Evolutionary conservation across 345 rosid species (phyloP).

Genomic region (Toxicodendron radicans): DNA sequence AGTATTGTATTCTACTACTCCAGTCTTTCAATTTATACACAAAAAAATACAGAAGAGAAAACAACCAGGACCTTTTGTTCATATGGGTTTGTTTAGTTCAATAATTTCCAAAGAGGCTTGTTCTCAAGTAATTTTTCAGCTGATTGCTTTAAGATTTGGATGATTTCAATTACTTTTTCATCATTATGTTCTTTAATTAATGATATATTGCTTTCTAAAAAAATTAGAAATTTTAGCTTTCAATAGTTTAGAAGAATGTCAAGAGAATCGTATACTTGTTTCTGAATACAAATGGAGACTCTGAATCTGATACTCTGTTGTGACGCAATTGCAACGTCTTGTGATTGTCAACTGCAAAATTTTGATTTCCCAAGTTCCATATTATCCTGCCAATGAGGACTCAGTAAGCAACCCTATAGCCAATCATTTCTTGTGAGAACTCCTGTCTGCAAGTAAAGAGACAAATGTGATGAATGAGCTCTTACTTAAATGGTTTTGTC

Average conservation of each 20-base stretch:
- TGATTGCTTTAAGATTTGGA: neutral
- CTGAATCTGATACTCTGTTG: neutral
- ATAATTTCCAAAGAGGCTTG: too few species aligned
- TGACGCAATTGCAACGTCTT: conserved; percentile 13
- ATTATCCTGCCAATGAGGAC: neutral
- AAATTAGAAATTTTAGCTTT: too few species aligned
- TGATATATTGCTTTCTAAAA: too few species aligned
- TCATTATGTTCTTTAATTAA: too few species aligned
- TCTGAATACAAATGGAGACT: neutral
- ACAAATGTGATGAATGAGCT: conserved; percentile 28
- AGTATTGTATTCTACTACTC: too few species aligned
- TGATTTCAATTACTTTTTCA: neutral
- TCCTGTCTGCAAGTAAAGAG: conserved; percentile 23
- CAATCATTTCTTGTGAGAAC: conserved; percentile 23
- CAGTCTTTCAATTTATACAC: too few species aligned
- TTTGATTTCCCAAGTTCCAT: neutral
- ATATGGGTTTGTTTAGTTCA: neutral
- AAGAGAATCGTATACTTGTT: neutral
- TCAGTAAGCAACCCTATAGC: neutral
- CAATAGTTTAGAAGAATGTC: too few species aligned
- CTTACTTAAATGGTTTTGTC: conserved; percentile 39
- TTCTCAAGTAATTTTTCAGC: neutral
- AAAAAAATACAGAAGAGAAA: too few species aligned
- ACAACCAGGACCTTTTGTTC: neutral
- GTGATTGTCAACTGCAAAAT: neutral